Conservation (phyloP, 2,329 filamentous ascomycete species). For the Fusarium sp. region DNA sequence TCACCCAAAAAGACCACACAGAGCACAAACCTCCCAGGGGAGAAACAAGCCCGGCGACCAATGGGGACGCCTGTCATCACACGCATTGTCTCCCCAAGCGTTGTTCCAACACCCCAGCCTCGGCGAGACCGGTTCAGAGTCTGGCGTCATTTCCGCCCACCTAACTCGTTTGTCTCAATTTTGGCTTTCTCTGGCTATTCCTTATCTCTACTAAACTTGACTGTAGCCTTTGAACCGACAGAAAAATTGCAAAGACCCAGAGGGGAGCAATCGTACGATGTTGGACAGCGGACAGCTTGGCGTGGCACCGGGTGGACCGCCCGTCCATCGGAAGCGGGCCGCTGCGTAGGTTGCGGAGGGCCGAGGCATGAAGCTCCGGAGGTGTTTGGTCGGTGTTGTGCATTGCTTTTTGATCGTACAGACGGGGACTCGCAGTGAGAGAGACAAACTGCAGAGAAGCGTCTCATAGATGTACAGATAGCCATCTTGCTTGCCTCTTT, state of each 20-base stretch:
- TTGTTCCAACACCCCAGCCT: not conserved
- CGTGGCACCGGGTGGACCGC: constrained; percentile 38
- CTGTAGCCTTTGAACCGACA: not conserved
- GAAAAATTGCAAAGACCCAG: not conserved
- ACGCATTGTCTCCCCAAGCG: not conserved
- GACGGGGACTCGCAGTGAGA: not conserved
- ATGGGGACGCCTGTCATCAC: not conserved
- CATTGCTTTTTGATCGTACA: not conserved
- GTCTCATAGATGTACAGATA: not conserved
- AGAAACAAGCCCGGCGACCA: constrained; percentile 4
- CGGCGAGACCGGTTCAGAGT: not conserved
- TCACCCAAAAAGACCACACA: not conserved
- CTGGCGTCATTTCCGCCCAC: constrained; percentile 1
- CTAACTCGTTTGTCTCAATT: not conserved
- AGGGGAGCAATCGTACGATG: constrained; percentile 42
- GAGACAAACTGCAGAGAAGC: not conserved
- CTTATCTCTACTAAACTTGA: not conserved
- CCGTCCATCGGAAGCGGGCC: constrained; percentile 43
- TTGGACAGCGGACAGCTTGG: constrained; percentile 28
- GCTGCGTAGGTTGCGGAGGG: constrained; percentile 25
- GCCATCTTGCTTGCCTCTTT: not conserved
- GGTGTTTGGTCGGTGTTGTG: constrained; percentile 6
- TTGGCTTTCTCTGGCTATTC: not conserved
- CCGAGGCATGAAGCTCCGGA: constrained; percentile 14
- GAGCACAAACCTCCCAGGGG: not conserved